These are phyloP conservation scores for Closterium sp. DNA, from an alignment of 139 green algal genomes.

Conservation along the genomic window DNA sequence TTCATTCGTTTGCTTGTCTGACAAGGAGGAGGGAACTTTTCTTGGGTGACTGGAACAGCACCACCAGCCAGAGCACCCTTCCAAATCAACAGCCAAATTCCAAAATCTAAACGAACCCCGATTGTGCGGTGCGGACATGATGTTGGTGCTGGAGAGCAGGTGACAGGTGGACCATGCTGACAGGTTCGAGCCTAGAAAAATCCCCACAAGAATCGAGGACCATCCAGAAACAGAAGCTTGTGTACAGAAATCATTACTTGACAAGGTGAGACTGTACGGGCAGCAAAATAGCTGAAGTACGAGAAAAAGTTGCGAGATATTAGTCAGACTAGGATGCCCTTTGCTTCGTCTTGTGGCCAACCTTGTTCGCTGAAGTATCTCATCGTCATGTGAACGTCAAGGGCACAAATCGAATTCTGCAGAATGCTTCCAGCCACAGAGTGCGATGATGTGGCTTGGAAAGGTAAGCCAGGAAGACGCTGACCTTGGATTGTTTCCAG, in stretches of 20 bases:
- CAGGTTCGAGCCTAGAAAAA: background rate
- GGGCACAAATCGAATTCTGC: background rate
- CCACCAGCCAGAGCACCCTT: background rate
- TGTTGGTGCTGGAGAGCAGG: background rate
- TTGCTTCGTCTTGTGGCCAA: background rate
- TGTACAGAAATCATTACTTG: background rate
- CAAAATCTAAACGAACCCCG: background rate
- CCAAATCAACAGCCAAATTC: background rate
- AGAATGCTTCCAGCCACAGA: background rate
- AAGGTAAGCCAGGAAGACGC: background rate
- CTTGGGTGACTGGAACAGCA: background rate
- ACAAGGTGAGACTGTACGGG: background rate
- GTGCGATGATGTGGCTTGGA: background rate
- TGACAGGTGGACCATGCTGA: background rate
- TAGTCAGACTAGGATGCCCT: background rate
- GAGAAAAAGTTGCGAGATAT: background rate
- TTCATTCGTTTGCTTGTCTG: too few species aligned
- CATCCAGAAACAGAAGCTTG: background rate
- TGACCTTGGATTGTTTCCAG: background rate
- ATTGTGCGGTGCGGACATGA: background rate
- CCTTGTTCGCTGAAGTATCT: background rate
- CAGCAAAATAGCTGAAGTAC: background rate
- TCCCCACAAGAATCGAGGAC: background rate
- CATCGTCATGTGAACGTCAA: background rate
- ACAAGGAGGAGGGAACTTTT: background rate